These are phyloP conservation scores for Vigna radiata DNA, from an alignment of 306 rosid species.

Conservation along the genomic window DNA sequence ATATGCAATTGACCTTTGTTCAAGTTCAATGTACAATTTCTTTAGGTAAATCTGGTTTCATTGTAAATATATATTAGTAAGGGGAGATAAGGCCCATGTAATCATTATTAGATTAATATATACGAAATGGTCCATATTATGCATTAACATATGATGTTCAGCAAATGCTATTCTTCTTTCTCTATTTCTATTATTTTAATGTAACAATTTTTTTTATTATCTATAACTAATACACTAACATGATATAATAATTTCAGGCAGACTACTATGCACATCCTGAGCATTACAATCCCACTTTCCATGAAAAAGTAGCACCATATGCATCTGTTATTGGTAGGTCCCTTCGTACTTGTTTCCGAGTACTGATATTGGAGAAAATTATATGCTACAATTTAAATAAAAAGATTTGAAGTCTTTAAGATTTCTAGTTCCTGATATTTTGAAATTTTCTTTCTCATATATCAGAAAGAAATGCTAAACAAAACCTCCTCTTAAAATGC, in stretches of 20 bases:
- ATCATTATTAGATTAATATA: background rate
- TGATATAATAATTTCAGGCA: constrained; percentile 60
- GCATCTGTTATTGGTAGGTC: constrained; percentile 84
- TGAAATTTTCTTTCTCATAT: constrained; percentile 16
- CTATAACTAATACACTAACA: constrained; percentile 34
- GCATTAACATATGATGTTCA: constrained; percentile 8
- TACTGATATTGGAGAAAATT: constrained; percentile 35
- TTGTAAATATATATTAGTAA: background rate
- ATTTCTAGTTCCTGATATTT: constrained; percentile 18
- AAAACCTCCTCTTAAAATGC: background rate
- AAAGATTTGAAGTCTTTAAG: constrained; percentile 19
- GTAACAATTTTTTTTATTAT: too few relatives aligned
- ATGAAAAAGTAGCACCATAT: constrained; percentile 80
- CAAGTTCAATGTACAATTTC: background rate
- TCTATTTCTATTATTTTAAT: background rate
- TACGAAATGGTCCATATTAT: background rate
- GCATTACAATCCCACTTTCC: constrained; percentile 84
- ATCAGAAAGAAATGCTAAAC: background rate
- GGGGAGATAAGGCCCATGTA: background rate
- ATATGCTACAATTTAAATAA: constrained; percentile 25
- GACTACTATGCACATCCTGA: constrained; percentile 95
- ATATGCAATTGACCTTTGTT: background rate
- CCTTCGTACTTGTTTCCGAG: constrained; percentile 38
- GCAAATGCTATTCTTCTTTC: background rate
- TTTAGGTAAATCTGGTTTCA: background rate